Evolutionary conservation across 495 filamentous ascomycete genomes (phyloP), one percentile per base, ranked within the genome.

Genomic region (Xylaria cubensis): DNA sequence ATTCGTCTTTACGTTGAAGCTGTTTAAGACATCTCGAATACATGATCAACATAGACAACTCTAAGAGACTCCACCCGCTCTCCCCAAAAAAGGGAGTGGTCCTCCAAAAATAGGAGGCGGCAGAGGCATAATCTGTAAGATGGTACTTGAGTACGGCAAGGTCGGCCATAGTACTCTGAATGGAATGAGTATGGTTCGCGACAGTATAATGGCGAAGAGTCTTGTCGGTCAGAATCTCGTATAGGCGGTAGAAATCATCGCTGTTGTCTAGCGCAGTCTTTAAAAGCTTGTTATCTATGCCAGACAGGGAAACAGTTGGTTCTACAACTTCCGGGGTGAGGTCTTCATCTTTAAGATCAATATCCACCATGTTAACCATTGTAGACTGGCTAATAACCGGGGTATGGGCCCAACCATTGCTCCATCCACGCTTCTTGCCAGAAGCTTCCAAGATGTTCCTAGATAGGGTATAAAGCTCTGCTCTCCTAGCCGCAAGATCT

Each of bases 11-110:
- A 21, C 88, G 87, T 53, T 90, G 81, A 24, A 97, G 86, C 75
- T 93, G 85, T 76, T 93, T 92, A 62, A 98, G 86, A 81, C 94
- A 98, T 46, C 88, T 88, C 4, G 94, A 90, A 78, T 97, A 94
- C 86, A 98, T 91, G 63, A 93, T 87, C 36, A 99, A 84, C 88
- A 97, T 92, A 2, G 89, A 90, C 13, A 92, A 86, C 77, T 97
- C 94, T 15, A 97, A 84, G 5, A 91, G 80, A 53, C 85, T 88
- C 96, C 96, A 99, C 19, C 91, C 87, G 73, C 88, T 90, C 63
- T 91, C 91, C 0, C 90, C 92, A 77, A 96, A 98, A 74, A 93
- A 92, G 2, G 93, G 91, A 9, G 92, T 91, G 68, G 95, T 88
- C n/a, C 90, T 86, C 75, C 91, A 89, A 78, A 98, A 94, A 76